phyloP scores from a whole-genome alignment of 2,329 filamentous ascomycete genomes.

The Didymella keratinophila region DNA sequence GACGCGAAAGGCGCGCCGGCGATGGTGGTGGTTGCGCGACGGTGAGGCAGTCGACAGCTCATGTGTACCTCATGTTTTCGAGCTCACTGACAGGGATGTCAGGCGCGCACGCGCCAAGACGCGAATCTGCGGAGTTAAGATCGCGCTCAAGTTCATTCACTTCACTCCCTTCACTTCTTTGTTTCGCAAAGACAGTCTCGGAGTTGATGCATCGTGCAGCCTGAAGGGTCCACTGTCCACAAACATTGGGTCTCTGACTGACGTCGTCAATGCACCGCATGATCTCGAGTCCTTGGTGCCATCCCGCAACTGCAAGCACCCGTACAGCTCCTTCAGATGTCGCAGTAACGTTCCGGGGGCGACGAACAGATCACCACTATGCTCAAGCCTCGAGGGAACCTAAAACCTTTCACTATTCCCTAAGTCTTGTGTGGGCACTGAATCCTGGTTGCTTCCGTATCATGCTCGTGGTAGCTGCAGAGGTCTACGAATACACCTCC shows the following conservation, averaged over 20 bases:
- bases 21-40: constrained; percentile 19
- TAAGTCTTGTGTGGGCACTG: too few species aligned
- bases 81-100: constrained; percentile 21
- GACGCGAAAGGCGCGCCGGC: constrained; percentile 22
- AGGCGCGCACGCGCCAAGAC: constrained; percentile 18
- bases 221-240: not conserved
- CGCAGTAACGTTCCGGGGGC: not conserved
- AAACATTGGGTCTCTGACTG: too few species aligned
- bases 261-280: not conserved
- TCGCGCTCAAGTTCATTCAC: not conserved
- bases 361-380: not conserved
- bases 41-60: constrained; percentile 14
- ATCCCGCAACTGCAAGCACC: not conserved
- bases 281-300: not conserved
- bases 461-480: too few species aligned
- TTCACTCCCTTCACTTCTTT: not conserved
- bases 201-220: not conserved
- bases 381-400: too few species aligned
- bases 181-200: too few species aligned
- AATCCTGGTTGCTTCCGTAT: too few species aligned
- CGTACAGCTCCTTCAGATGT: not conserved
- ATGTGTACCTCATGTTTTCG: constrained; percentile 22
- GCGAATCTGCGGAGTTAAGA: constrained; percentile 20
- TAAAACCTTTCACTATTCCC: too few species aligned
- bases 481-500: too few species aligned